Evolutionary conservation across 2,329 filamentous ascomycete genomes (phyloP).

Genomic region (Trichoderma cornu-damae): DNA sequence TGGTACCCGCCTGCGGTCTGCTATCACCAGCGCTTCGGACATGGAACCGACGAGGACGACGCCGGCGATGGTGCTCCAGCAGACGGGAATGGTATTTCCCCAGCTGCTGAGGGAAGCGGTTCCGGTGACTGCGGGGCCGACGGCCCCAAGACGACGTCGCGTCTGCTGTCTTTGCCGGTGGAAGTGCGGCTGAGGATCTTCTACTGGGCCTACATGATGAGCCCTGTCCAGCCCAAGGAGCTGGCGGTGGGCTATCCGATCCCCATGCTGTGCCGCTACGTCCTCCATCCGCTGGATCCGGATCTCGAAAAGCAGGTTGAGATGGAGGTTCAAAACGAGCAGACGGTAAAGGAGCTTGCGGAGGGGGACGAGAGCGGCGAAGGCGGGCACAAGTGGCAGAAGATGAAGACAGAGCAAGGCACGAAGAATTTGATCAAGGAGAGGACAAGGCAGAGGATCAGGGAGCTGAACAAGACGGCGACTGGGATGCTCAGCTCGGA

Average conservation of each 20-base stretch:
- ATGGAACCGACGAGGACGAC: background rate
- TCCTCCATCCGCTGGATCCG: slow-evolving; percentile 25
- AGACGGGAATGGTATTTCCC: background rate
- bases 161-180: slow-evolving; percentile 35
- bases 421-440: background rate
- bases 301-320: background rate
- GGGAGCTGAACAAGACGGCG: background rate
- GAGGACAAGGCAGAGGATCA: background rate
- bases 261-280: slow-evolving; percentile 31
- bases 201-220: slow-evolving; percentile 36
- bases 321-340: background rate
- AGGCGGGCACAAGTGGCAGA: background rate
- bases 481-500: slow-evolving; percentile 28
- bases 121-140: background rate
- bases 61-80: background rate
- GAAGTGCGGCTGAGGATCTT: slow-evolving; percentile 47
- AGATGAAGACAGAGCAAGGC: slow-evolving; percentile 6
- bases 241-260: slow-evolving; percentile 39
- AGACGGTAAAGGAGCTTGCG: background rate
- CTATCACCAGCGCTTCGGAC: slow-evolving; percentile 9
- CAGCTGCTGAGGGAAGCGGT: background rate
- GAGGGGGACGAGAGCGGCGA: background rate
- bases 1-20: slow-evolving; percentile 16
- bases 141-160: background rate
- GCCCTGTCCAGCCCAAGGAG: slow-evolving; percentile 36